Evolutionary conservation across 345 rosid species (phyloP), one percentile per base, ranked within the genome.

Genomic region (Raphanus raphanistrum): DNA sequence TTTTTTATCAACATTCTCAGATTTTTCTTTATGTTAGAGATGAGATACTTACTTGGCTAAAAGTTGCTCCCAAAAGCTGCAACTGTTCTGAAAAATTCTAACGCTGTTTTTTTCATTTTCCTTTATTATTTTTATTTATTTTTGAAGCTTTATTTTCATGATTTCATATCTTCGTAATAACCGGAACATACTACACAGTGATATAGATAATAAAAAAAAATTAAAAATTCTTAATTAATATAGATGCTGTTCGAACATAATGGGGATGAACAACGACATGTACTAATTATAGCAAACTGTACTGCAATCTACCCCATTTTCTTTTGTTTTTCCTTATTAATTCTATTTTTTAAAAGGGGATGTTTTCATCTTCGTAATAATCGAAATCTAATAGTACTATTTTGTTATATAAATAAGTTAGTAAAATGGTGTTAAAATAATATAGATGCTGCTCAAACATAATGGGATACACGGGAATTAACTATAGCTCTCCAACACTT

Each of bases 381-480:
- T 3, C 57, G 74, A 55, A 33, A 59, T 76, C 4, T 25, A 74
- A 25, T 59, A 27, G 57, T 50, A 50, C 21, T 45, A 13, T 11
- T 43, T 58, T 0, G 43, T 36, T 57, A 25, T 66, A 27, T 17
- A 7, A 31, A 4, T 48, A 2, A 26, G 52, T 41, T 36, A 16
- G 55, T 16, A 9, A 33, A 21, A 15, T 71, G 4, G 32, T 43
- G n/a, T 27, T 36, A 17, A 45, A 69, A 72, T 54, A 54, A 31
- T 36, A 72, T 66, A 94, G 98, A 88, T 76, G 90, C 71, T 80
- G 92, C 68, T 88, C 97, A 72, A 91, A 89, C 85, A 88, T 91
- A 64, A 70, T 90, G 86, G 99, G 97, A 1, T 94, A 86, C 72
- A 88, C 92, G 67, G 98, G 98, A 8, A 94, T 94, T 68, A 87